A percentile compares a stretch with the other conserved stretches of the same genome.
These are phyloP conservation scores for Syzygium grande DNA, from an alignment of 345 rosid genomes.

Conservation along the genomic window DNA sequence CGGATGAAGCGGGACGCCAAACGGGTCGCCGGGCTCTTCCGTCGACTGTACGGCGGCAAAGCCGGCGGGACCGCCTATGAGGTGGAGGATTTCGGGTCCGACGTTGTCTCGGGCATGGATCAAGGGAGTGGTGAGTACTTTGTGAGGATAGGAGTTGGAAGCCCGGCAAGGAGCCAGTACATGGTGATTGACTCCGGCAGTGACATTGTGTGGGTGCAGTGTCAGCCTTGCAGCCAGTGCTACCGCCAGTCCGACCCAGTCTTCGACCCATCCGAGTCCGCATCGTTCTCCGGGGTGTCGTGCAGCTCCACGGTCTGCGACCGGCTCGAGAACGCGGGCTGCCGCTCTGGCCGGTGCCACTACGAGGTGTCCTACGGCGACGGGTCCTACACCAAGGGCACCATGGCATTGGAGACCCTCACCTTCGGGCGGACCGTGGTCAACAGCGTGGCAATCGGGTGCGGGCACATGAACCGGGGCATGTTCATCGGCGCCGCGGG, in stretches of 20 bases:
- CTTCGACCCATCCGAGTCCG: slow-evolving; percentile 77
- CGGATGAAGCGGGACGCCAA: slow-evolving; percentile 57
- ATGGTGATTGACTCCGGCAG: slow-evolving; percentile 95
- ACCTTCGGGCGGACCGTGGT: slow-evolving; percentile 55
- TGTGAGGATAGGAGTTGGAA: slow-evolving; percentile 85
- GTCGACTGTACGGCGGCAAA: slow-evolving; percentile 26
- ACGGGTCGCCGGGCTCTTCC: slow-evolving; percentile 48
- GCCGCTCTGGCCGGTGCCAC: slow-evolving; percentile 69
- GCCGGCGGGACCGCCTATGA: background rate
- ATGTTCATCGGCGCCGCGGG: slow-evolving; percentile 98
- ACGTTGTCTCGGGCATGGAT: slow-evolving; percentile 89
- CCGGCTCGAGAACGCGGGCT: slow-evolving; percentile 63
- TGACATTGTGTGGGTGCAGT: slow-evolving; percentile 97
- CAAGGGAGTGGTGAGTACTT: slow-evolving; percentile 97
- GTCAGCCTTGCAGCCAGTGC: slow-evolving; percentile 86
- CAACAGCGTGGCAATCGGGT: slow-evolving; percentile 77
- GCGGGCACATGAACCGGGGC: slow-evolving; percentile 85
- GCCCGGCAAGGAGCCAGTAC: slow-evolving; percentile 78
- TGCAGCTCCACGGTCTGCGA: slow-evolving; percentile 75
- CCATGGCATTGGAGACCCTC: slow-evolving; percentile 79
- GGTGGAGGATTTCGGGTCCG: slow-evolving; percentile 65
- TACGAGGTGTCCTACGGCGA: slow-evolving; percentile 94
- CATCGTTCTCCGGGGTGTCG: slow-evolving; percentile 62
- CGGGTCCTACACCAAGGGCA: slow-evolving; percentile 89
- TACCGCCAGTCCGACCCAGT: slow-evolving; percentile 90